Evolutionary conservation across 495 filamentous ascomycete genomes (phyloP), one percentile per base, ranked within the genome.

Genomic region (Wilcoxina mikolae): DNA sequence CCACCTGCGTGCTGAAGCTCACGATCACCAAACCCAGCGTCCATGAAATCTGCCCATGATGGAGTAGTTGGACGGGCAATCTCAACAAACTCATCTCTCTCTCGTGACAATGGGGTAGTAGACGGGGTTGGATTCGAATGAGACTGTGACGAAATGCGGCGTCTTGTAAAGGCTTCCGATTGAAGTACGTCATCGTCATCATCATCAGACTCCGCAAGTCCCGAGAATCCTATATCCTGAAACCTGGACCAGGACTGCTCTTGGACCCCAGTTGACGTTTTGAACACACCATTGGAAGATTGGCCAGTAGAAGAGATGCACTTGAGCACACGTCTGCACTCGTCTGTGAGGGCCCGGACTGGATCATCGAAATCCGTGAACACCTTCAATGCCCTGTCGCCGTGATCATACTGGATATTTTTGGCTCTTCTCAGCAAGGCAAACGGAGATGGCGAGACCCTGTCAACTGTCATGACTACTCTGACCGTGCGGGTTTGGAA

Each of bases 41-140:
- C 93, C 59, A 98, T 74, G 68, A 98, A 98, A 65, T 98, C 91
- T 7, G 89, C 88, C 89, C 89, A 95, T 1, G 91, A 96, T 9
- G 91, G 91, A 2, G 91, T 98, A 0, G 88, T 95, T 2, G 91
- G 93, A 39, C 91, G 77, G 17, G 80, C 87, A 54, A 84, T 65
- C 55, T 84, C 80, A 33, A 74, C 74, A 35, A 63, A 71, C 33
- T 39, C 48, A 45, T 56, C 65, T 68, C 26, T 60, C 47, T 58
- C 29, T 11, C 22, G 24, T 15, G 42, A 26, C 7, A 20, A 26
- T 39, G 15, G 23, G 22, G 35, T 9, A 54, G 17, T 44, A 45
- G 31, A 11, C 3, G 55, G 45, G 17, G 27, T 15, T 10, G 17
- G 17, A 22, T 12, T n/a, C 23, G 10, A 25, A 15, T 49, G 46